Base-by-base conservation (phyloP, 2,329 filamentous ascomycete genomes). In the Blastomyces emzantsi region DNA sequence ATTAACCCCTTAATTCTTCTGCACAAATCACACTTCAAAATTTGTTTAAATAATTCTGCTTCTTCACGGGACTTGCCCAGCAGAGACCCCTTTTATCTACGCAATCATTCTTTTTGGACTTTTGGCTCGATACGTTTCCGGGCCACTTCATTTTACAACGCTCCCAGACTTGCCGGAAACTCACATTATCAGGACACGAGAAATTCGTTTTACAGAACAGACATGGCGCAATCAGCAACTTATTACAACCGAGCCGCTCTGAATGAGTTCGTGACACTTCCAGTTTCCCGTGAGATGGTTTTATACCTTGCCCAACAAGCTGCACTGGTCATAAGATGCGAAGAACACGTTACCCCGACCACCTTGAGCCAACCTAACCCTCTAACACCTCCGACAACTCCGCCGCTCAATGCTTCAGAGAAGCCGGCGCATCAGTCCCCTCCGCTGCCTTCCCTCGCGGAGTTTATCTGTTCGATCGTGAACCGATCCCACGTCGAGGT, bases 401-500 rank as follows among this genome's bases (percentile, higher is more conserved):
- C 85, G 63, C 82, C 83, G 17, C 78, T 83, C 69, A 74, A 81
- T 65, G 69, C 75, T 30, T 69, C 73, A 36, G 69, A 74, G 65
- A 69, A 70, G 36, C 55, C 57, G 45, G 62, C 60, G 25, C 63
- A 56, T 57, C 69, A 81, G 73, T 68, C 78, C 73, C 70, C 80
- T 70, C 68, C 79, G 67, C 67, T 99, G 41, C 94, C 94, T 2
- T 87, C 89, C 0, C 81, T 97, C 45, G 90, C 96, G 76, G 85
- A 87, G 64, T 99, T 97, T 82, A 97, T 99, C 79, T 88, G 86
- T 60, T 91, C 92, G 67, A 84, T 99, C 39, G 92, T 97, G 66
- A 86, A 90, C 73, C 89, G 90, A 65, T 97, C 93, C 68, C 96
- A 97, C 76, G 94, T 97, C 39, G 93, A 97, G 81, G 92, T 97